Evolutionary conservation across 768 basidiomycete species (phyloP).

Genomic region (Strobilomyces echinocephalus): DNA sequence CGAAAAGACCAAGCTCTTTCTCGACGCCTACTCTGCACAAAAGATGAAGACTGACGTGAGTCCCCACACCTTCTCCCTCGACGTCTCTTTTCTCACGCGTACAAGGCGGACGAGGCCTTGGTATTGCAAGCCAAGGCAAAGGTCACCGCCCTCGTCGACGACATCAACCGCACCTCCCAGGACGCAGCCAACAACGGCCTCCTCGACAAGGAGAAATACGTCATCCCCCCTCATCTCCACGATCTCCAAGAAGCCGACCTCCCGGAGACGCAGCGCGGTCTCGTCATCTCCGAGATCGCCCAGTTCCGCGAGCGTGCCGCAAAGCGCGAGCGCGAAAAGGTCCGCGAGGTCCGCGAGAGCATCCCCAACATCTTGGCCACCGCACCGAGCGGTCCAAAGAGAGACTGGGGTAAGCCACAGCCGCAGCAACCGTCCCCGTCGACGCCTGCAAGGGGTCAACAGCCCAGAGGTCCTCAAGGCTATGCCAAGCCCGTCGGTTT

Average conservation of each 20-base stretch:
- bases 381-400: slow-evolving; percentile 69
- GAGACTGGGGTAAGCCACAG: slow-evolving; percentile 70
- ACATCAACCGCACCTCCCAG: slow-evolving; percentile 68
- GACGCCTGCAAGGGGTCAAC: slow-evolving; percentile 36
- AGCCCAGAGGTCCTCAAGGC: slow-evolving; percentile 66
- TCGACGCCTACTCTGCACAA: slow-evolving; percentile 80
- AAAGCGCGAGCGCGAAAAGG: slow-evolving; percentile 84
- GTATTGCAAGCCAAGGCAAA: slow-evolving; percentile 58
- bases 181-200: slow-evolving; percentile 72
- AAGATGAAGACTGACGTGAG: slow-evolving; percentile 80
- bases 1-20: slow-evolving; percentile 84
- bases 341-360: slow-evolving; percentile 66
- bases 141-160: slow-evolving; percentile 60
- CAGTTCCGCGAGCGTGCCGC: slow-evolving; percentile 93
- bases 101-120: slow-evolving; percentile 66
- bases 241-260: slow-evolving; percentile 96
- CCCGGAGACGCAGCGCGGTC: slow-evolving; percentile 86
- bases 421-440: slow-evolving; percentile 34
- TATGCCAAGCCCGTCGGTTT: slow-evolving; percentile 81
- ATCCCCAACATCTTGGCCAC: slow-evolving; percentile 41
- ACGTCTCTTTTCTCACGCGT: neutral
- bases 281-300: slow-evolving; percentile 94
- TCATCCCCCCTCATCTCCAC: slow-evolving; percentile 93
- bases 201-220: slow-evolving; percentile 79
- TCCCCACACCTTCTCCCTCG: neutral